A percentile compares a stretch with the other conserved stretches of the same genome.
Conservation (phyloP, 106 monocot species). For the Phalaenopsis aphrodite region DNA sequence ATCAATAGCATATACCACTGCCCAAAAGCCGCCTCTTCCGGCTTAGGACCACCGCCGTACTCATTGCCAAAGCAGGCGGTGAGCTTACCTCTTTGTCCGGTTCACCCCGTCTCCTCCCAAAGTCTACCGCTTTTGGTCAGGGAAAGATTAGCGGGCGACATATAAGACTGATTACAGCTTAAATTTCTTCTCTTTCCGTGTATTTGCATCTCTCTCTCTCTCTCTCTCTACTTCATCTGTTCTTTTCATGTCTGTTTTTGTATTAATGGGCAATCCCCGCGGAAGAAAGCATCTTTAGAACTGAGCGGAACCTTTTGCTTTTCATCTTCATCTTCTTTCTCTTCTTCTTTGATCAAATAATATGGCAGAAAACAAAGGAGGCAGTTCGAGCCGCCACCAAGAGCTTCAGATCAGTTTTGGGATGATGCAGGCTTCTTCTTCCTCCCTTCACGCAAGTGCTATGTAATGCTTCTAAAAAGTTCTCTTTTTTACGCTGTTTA, state of each 20-base stretch:
- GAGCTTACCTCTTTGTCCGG: not conserved
- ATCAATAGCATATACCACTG: not conserved
- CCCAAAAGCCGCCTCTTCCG: not conserved
- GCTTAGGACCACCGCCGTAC: not conserved
- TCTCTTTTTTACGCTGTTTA: not conserved
- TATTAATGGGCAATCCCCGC: not conserved
- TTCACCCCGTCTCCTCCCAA: not conserved
- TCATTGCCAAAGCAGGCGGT: not conserved
- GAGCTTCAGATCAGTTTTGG: slow-evolving; percentile 27
- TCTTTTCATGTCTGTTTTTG: not conserved
- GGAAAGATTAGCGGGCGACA: slow-evolving; percentile 3
- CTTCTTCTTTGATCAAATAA: not conserved
- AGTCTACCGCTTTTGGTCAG: slow-evolving; percentile 7
- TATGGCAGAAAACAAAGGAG: slow-evolving; percentile 10
- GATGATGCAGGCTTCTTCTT: slow-evolving; percentile 26
- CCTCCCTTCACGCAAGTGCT: slow-evolving; percentile 31
- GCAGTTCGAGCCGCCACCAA: slow-evolving; percentile 2
- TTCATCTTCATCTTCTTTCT: not conserved
- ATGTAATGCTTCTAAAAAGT: slow-evolving; percentile 18
- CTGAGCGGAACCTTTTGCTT: not conserved
- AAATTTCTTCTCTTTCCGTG: not conserved
- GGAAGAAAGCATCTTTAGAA: not conserved
- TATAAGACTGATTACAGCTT: not conserved
- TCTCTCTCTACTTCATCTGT: slow-evolving; percentile 1
- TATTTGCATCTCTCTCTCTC: not conserved